These are phyloP conservation scores for Calonectria naviculata DNA, from an alignment of 2,329 filamentous ascomycete genomes.

Conservation along the genomic window DNA sequence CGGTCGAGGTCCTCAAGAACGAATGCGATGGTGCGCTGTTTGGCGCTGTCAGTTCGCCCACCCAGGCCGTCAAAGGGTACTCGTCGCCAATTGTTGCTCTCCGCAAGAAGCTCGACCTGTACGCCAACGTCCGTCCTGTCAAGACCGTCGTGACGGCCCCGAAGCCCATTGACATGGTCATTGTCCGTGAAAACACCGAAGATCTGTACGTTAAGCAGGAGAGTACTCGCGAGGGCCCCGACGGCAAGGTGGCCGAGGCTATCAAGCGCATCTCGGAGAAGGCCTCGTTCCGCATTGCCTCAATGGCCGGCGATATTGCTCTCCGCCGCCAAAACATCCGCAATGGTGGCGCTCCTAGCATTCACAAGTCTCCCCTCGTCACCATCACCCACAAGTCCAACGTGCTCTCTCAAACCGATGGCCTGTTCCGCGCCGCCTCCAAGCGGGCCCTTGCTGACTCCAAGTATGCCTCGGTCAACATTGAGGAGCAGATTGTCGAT, in stretches of 20 bases:
- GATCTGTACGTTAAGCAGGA: slow-evolving; percentile 99
- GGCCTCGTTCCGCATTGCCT: slow-evolving; percentile 86
- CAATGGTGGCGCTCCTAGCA: slow-evolving; percentile 64
- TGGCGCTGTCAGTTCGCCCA: slow-evolving; percentile 93
- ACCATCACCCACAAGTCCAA: slow-evolving; percentile 99
- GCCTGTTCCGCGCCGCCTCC: slow-evolving; percentile 87
- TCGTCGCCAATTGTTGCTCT: slow-evolving; percentile 96
- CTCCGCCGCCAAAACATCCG: slow-evolving; percentile 86
- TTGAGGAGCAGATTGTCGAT: slow-evolving; percentile 99
- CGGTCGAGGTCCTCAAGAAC: slow-evolving; percentile 86
- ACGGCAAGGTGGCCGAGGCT: slow-evolving; percentile 92
- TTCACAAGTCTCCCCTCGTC: slow-evolving; percentile 79
- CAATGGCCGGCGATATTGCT: slow-evolving; percentile 95
- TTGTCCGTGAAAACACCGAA: slow-evolving; percentile 98
- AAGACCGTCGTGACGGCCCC: slow-evolving; percentile 78
- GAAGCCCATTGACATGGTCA: slow-evolving; percentile 92
- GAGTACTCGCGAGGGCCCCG: slow-evolving; percentile 78
- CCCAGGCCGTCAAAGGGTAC: slow-evolving; percentile 91
- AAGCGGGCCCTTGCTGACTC: slow-evolving; percentile 76
- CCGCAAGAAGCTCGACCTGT: slow-evolving; percentile 93
- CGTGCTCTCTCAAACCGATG: slow-evolving; percentile 95
- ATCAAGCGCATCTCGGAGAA: slow-evolving; percentile 96
- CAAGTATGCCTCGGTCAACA: slow-evolving; percentile 71
- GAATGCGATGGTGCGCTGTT: slow-evolving; percentile 98
- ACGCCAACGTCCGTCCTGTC: slow-evolving; percentile 97